Evolutionary conservation across 495 filamentous ascomycete genomes (phyloP), one percentile per base, ranked within the genome.

Genomic region (Aspergillus nanangensis): DNA sequence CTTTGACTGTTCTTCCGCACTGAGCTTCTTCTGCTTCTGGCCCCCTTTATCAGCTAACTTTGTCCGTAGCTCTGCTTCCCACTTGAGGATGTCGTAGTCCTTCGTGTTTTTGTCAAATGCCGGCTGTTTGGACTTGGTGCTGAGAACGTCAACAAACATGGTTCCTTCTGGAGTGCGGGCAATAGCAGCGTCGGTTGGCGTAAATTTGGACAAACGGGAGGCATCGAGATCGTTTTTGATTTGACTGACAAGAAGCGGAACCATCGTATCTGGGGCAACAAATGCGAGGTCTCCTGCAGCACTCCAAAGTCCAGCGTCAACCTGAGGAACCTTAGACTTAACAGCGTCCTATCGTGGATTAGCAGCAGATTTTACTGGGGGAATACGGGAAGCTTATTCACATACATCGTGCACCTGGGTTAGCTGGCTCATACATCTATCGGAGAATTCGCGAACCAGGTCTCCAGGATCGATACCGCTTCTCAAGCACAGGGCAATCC

Each of bases 61-160:
- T 25, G 80, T 77, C 38, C 90, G 70, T n/a, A 97, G 76, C 45
- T 97, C 93, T 56, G 87, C 83, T 63, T 98, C 93, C 93, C 93
- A 98, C 67, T 96, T 96, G 39, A 96, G 58, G 1, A 88, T 95
- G 55, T 97, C 87, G 50, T 96, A 95, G 60, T 97, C 93, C 61
- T 88, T 96, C 17, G 74, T 81, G 53, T 86, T 96, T 64, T 88
- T 96, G 56, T 87, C 79, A 7, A 86, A 77, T 11, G 79, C 57
- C n/a, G 74, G 72, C 37, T 71, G 75, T 53, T 83, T 81, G 2
- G 71, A 69, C 61, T 92, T 92, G 55, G 82, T 86, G 23, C 84
- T 86, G 4, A 98, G 74, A 5, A 96, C 88, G 63, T 98, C 92
- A 20, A 98, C 75, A 52, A 94, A 97, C 5, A 82, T 75, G 0